Evolutionary conservation across 2,329 filamentous ascomycete species (phyloP), one percentile per base, ranked within the genome.

Genomic region (Polytolypa hystricis): DNA sequence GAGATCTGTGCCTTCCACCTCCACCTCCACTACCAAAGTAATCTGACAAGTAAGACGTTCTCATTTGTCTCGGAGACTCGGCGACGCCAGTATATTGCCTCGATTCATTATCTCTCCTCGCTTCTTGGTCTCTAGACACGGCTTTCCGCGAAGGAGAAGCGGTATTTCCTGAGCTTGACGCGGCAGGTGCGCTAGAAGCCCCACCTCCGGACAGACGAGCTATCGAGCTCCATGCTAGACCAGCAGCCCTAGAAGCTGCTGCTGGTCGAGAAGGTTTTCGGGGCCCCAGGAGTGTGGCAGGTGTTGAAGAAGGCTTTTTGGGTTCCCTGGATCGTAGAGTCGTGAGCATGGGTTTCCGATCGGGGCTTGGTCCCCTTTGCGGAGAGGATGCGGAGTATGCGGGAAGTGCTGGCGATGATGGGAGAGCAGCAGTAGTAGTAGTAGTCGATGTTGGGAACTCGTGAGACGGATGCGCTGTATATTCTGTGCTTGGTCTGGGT

Each of bases 211-310:
- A 41, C 8, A 51, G 34, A 5, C 47, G 51, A 19, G 54, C 51
- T 12, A 55, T 51, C 49, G 61, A 54, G 42, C 64, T 47, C 74
- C 75, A 80, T n/a, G 74, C 74, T 40, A 77, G 64, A 3, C 73
- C 74, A 2, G 76, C 76, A 3, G 76, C 76, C 47, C 72, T 75
- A 12, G 75, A 72, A 14, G 75, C 74, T 40, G 71, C 70, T 14
- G 37, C 42, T 11, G 44, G 44, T 11, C 34, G 23, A 9, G 28
- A 34, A n/a, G 25, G 30, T 14, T 37, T 40, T 30, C 37, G 36
- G 6, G 42, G 26, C 8, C 25, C 21, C n/a, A n/a, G n/a, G n/a
- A n/a, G n/a, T n/a, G 9, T 30, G 15, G 8, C 28, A 12, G 12
- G 30, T 5, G 67, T 66, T 10, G 62, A 60, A 16, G 58, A 50